Evolutionary conservation across 1,139 yeast species (phyloP), one percentile per base, ranked within the genome.

Genomic region (Kodamaea plutei): DNA sequence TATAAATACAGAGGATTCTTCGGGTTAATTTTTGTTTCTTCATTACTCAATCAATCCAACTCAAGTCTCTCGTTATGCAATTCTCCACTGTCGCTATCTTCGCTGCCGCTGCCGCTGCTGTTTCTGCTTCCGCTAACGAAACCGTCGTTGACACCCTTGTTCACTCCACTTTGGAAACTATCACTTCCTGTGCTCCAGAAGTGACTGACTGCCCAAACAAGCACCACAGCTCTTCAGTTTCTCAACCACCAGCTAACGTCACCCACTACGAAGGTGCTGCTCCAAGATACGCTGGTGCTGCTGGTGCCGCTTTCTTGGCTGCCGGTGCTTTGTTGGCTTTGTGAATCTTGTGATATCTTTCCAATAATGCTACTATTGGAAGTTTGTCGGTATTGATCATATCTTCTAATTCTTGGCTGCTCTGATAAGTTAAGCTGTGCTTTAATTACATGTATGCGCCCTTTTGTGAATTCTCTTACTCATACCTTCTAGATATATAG

Each of bases 321-420:
- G 61, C 59, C 38, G 60, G 58, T 51, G 61, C 61, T 46, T 51
- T 56, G 50, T 52, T 52, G 50, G 54, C 57, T 45, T 51, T 52
- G 50, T 53, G 50, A 53, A 31, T 12, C n/a, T n/a, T n/a, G n/a
- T n/a, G n/a, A n/a, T n/a, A n/a, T n/a, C n/a, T n/a, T n/a, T n/a
- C n/a, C n/a, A n/a, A n/a, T n/a, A n/a, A n/a, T n/a, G n/a, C n/a
- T n/a, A n/a, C n/a, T n/a, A n/a, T n/a, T n/a, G n/a, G n/a, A n/a
- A n/a, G n/a, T n/a, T n/a, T n/a, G n/a, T n/a, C n/a, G n/a, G n/a
- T n/a, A n/a, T n/a, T n/a, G n/a, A n/a, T n/a, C n/a, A n/a, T n/a
- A n/a, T n/a, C n/a, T n/a, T n/a, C n/a, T n/a, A n/a, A n/a, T n/a
- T n/a, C n/a, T n/a, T n/a, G n/a, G n/a, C n/a, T n/a, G n/a, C n/a